Evolutionary conservation across 2,329 filamentous ascomycete species (phyloP).

Genomic region (Nigrospora sphaerica): DNA sequence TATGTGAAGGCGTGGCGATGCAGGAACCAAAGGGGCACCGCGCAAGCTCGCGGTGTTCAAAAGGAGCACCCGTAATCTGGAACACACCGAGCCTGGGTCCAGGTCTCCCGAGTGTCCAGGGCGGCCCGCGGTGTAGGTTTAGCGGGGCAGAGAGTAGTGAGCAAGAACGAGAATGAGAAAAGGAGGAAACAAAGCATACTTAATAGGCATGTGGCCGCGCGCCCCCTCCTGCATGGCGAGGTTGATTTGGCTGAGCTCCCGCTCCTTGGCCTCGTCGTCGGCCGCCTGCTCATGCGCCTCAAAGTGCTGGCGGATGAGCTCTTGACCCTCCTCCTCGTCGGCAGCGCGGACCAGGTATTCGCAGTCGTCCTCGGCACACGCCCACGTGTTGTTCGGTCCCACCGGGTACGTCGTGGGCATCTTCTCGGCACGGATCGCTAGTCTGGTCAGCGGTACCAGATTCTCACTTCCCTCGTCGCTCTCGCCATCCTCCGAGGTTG

Average conservation of each 20-base stretch:
- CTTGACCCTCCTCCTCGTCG: conserved; percentile 46
- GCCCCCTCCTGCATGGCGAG: conserved; percentile 49
- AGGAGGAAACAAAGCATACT: conserved; percentile 38
- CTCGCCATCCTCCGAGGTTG: conserved; percentile 1
- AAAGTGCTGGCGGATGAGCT: conserved; percentile 54
- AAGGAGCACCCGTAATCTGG: too few species aligned
- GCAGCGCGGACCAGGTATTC: conserved; percentile 56
- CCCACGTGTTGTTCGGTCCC: conserved; percentile 58
- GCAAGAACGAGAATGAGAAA: conserved; percentile 17
- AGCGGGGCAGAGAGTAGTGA: background rate
- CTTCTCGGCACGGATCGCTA: conserved; percentile 42
- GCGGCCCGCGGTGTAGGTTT: background rate
- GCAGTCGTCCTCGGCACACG: conserved; percentile 58
- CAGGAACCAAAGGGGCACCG: too few species aligned
- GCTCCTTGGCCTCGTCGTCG: conserved; percentile 30
- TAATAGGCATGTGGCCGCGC: conserved; percentile 46
- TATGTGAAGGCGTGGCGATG: too few species aligned
- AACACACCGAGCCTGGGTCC: too few species aligned
- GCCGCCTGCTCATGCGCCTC: conserved; percentile 51
- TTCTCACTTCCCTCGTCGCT: background rate
- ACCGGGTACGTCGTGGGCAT: conserved; percentile 40
- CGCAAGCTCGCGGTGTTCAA: too few species aligned
- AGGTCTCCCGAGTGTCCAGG: too few species aligned
- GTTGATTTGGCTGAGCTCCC: conserved; percentile 30
- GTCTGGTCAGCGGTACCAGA: conserved; percentile 6